These are phyloP conservation scores for Alternaria alternata DNA, from an alignment of 2,329 filamentous ascomycete genomes.

Conservation along the genomic window DNA sequence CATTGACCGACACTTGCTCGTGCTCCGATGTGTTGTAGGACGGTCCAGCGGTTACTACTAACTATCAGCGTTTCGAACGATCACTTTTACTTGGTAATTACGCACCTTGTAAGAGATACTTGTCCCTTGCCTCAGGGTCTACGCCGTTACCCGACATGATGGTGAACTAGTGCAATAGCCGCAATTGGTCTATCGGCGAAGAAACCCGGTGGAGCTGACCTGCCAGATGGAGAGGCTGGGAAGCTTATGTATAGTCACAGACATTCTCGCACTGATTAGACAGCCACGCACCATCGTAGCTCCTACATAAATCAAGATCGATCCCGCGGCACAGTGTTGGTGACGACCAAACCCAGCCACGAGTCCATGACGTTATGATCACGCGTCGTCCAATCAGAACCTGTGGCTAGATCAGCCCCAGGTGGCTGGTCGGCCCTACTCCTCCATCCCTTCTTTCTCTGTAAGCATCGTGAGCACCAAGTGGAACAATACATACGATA, in stretches of 20 bases:
- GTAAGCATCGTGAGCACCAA: not conserved
- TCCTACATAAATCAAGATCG: not conserved
- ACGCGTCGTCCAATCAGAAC: conserved; percentile 8
- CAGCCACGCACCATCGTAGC: not conserved
- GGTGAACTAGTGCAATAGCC: not conserved
- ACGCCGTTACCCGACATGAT: conserved; percentile 26
- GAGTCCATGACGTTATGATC: conserved; percentile 17
- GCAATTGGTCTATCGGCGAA: not conserved
- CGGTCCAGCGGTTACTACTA: conserved; percentile 47
- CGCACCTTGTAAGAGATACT: conserved; percentile 47
- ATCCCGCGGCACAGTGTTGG: not conserved
- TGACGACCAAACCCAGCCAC: not conserved
- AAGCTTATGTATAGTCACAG: not conserved
- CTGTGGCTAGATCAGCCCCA: conserved; percentile 1
- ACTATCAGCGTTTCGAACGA: not conserved
- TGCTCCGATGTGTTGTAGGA: conserved; percentile 45
- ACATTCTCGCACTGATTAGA: not conserved
- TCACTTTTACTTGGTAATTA: not conserved
- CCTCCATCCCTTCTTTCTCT: not conserved
- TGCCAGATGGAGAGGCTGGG: not conserved
- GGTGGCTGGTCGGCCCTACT: not conserved
- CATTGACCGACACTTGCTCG: conserved; percentile 44
- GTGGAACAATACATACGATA: not conserved
- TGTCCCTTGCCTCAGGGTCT: conserved; percentile 44
- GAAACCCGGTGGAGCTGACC: not conserved